Evolutionary conservation across 1,139 yeast genomes (phyloP).

Genomic region (Eremothecium gossypii): DNA sequence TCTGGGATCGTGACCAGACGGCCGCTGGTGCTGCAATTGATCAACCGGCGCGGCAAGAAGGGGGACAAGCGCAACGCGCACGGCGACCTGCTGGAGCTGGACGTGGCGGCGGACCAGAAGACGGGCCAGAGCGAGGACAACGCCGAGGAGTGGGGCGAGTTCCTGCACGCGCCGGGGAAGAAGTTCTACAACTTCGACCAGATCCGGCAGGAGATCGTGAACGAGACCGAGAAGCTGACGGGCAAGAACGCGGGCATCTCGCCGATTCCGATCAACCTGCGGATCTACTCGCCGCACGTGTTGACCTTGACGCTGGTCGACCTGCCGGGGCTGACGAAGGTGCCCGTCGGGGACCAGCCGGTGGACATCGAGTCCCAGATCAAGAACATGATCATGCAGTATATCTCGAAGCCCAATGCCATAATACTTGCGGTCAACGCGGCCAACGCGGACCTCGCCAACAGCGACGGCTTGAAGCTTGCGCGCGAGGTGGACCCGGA

Average conservation of each 20-base stretch:
- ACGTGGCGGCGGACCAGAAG: slow-evolving; percentile 18
- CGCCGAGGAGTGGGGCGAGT: slow-evolving; percentile 96
- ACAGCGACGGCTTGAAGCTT: slow-evolving; percentile 89
- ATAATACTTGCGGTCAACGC: slow-evolving; percentile 93
- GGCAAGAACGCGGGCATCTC: slow-evolving; percentile 92
- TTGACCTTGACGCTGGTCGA: slow-evolving; percentile 92
- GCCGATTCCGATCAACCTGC: slow-evolving; percentile 81
- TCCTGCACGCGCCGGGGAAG: slow-evolving; percentile 84
- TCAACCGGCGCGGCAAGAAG: slow-evolving; percentile 49
- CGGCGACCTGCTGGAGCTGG: slow-evolving; percentile 34
- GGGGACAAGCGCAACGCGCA: slow-evolving; percentile 18
- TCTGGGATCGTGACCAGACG: slow-evolving; percentile 94
- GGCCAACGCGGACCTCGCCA: slow-evolving; percentile 95
- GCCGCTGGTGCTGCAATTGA: slow-evolving; percentile 75
- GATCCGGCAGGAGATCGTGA: slow-evolving; percentile 80
- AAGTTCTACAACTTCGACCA: slow-evolving; percentile 85
- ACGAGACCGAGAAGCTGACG: slow-evolving; percentile 89
- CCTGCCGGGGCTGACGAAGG: slow-evolving; percentile 95
- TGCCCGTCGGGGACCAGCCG: slow-evolving; percentile 99
- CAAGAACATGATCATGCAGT: slow-evolving; percentile 88
- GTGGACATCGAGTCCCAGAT: slow-evolving; percentile 93
- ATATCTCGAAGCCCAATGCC: slow-evolving; percentile 92
- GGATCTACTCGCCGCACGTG: slow-evolving; percentile 94
- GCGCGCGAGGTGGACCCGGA: slow-evolving; percentile 99
- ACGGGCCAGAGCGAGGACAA: slow-evolving; percentile 53